Evolutionary conservation across 2,329 filamentous ascomycete genomes (phyloP), one percentile per base, ranked within the genome.

Genomic region (Scedosporium boydii): DNA sequence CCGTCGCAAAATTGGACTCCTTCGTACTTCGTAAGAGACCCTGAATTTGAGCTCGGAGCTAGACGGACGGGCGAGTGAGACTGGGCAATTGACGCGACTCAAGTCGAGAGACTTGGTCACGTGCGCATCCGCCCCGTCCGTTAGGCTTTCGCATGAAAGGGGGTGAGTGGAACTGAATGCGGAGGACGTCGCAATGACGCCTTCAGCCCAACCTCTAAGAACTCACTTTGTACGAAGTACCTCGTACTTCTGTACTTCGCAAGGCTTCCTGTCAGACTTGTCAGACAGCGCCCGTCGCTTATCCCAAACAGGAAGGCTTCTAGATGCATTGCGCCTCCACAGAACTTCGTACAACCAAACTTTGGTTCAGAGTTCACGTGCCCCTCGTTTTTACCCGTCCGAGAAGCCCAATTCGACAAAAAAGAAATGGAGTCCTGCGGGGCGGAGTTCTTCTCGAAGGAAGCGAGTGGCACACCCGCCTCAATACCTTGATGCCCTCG

Each of bases 301-400:
- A 26, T 23, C 51, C 51, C 18, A 27, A 55, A 27, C 51, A 55
- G 51, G 51, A 55, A 55, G 23, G 51, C 51, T 55, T 55, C 51
- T 55, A 55, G 51, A 55, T 55, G 51, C 51, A 55, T 55, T 55
- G 51, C 51, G 51, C 51, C 51, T 55, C 51, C 44, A 48, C 16
- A 18, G n/a, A 12, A 38, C 9, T 38, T 38, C 34, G 34, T n/a
- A n/a, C 6, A 34, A 34, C 29, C 29, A 34, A 9, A 38, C 34
- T 38, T 38, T 38, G 44, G 18, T 23, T 14, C 51, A 18, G n/a
- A 14, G 51, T 23, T 27, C 23, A 27, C 51, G 18, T 55, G 51
- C 51, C 51, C 51, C 51, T 23, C 23, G 12, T 55, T 23, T 12
- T 55, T 55, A 21, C 44, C n/a, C 44, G n/a, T 48, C 44, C 44